A percentile compares a stretch with the other conserved stretches of the same genome.
These are phyloP conservation scores for Ensete glaucum DNA, from an alignment of 176 grass and related monocot genomes.

Conservation along the genomic window DNA sequence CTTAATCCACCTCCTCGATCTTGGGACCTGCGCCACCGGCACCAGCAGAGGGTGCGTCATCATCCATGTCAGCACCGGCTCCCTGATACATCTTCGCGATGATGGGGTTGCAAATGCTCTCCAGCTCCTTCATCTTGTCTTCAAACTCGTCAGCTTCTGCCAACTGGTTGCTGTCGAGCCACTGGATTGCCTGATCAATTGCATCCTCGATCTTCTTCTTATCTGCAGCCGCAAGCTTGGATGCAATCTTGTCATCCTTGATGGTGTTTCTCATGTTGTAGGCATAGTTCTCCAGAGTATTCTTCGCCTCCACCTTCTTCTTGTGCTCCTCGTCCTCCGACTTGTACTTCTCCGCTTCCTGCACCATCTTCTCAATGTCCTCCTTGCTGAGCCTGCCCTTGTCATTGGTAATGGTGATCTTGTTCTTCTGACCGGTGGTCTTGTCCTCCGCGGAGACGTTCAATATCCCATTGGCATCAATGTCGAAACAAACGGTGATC, in stretches of 20 bases:
- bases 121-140: constrained; percentile 14
- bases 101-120: not conserved
- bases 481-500: constrained; percentile 3
- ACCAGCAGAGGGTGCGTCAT: not conserved
- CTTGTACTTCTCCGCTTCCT: constrained; percentile 5
- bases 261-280: constrained; percentile 6
- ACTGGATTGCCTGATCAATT: not conserved
- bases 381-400: constrained; percentile 12
- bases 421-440: constrained; percentile 1
- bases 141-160: constrained; percentile 1
- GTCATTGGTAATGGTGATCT: constrained; percentile 7
- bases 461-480: constrained; percentile 4
- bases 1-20: not conserved
- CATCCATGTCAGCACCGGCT: not conserved
- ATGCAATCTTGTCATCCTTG: not conserved
- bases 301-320: constrained; percentile 3
- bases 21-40: not conserved
- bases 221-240: not conserved
- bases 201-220: constrained; percentile 10
- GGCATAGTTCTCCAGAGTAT: not conserved
- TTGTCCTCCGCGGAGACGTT: constrained; percentile 6
- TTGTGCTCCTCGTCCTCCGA: constrained; percentile 4
- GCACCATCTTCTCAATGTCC: constrained; percentile 8
- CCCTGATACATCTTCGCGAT: not conserved
- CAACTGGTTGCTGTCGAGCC: constrained; percentile 1